Conservation (phyloP, 2,329 filamentous ascomycete genomes). For the Sordariomycetes sp. region DNA sequence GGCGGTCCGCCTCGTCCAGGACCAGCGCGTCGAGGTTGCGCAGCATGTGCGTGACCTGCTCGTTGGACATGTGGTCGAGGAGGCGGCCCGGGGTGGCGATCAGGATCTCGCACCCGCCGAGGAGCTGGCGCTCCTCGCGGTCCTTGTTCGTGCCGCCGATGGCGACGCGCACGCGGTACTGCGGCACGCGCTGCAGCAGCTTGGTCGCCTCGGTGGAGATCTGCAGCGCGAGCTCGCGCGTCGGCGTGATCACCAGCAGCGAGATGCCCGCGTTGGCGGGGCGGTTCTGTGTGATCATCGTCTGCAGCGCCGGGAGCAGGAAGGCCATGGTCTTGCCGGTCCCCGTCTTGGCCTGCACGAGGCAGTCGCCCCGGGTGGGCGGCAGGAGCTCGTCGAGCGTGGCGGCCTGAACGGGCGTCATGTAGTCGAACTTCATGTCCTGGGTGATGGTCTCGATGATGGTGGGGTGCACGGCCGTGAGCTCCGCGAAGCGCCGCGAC, state of each 20-base stretch:
- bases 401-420: slow-evolving; percentile 45
- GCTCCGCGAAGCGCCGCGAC: slow-evolving; percentile 34
- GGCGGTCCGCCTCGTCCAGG: slow-evolving; percentile 72
- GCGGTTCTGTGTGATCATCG: slow-evolving; percentile 43
- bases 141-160: slow-evolving; percentile 73
- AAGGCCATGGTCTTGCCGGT: slow-evolving; percentile 84
- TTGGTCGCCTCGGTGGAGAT: slow-evolving; percentile 61
- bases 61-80: slow-evolving; percentile 67
- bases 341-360: slow-evolving; percentile 79
- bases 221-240: slow-evolving; percentile 60
- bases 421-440: slow-evolving; percentile 37
- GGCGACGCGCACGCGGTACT: slow-evolving; percentile 66
- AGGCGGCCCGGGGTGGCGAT: slow-evolving; percentile 74
- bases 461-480: slow-evolving; percentile 32
- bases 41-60: slow-evolving; percentile 57
- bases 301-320: slow-evolving; percentile 72
- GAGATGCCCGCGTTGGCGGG: slow-evolving; percentile 32
- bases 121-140: slow-evolving; percentile 58
- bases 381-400: slow-evolving; percentile 36
- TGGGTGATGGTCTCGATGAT: slow-evolving; percentile 36
- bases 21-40: slow-evolving; percentile 65
- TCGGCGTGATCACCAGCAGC: slow-evolving; percentile 58
- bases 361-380: slow-evolving; percentile 34
- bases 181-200: slow-evolving; percentile 61
- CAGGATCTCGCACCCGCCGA: slow-evolving; percentile 66